Conservation (phyloP, 805 yeast genomes). For the Metschnikowia gelsemii region DNA sequence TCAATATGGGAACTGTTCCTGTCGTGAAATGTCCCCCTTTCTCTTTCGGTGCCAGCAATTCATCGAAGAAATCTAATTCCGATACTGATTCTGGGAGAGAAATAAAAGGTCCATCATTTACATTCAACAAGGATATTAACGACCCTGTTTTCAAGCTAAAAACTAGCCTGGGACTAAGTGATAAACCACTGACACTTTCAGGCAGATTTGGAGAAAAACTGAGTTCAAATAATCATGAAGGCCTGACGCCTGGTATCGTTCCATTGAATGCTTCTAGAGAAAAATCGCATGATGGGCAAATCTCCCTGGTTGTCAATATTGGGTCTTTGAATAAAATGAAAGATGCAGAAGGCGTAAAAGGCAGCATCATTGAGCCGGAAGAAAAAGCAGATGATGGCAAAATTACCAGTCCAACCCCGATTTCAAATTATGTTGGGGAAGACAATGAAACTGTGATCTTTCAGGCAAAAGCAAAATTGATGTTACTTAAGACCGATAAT, state of each 20-base stretch:
- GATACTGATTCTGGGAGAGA: slow-evolving; percentile 59
- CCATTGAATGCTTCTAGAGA: too few species aligned
- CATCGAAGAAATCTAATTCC: slow-evolving; percentile 20
- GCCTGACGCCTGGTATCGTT: background rate
- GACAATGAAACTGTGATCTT: slow-evolving; percentile 69
- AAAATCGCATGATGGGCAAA: too few species aligned
- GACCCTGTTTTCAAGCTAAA: slow-evolving; percentile 33
- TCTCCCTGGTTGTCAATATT: too few species aligned
- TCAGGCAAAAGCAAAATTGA: slow-evolving; percentile 69
- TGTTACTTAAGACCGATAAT: slow-evolving; percentile 54
- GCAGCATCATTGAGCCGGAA: background rate
- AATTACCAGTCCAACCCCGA: background rate
- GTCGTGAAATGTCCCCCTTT: slow-evolving; percentile 38
- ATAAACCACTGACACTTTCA: background rate
- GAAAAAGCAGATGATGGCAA: too few species aligned
- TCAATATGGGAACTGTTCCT: slow-evolving; percentile 29
- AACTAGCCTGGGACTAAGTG: background rate
- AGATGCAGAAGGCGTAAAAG: background rate
- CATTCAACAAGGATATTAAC: slow-evolving; percentile 36
- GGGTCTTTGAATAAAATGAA: too few species aligned
- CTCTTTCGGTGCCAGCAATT: slow-evolving; percentile 30
- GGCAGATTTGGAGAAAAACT: background rate
- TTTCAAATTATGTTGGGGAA: slow-evolving; percentile 65
- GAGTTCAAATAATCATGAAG: background rate
- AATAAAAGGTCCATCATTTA: slow-evolving; percentile 72